Evolutionary conservation across 2,329 filamentous ascomycete species (phyloP).

Genomic region (Cordyceps javanica): DNA sequence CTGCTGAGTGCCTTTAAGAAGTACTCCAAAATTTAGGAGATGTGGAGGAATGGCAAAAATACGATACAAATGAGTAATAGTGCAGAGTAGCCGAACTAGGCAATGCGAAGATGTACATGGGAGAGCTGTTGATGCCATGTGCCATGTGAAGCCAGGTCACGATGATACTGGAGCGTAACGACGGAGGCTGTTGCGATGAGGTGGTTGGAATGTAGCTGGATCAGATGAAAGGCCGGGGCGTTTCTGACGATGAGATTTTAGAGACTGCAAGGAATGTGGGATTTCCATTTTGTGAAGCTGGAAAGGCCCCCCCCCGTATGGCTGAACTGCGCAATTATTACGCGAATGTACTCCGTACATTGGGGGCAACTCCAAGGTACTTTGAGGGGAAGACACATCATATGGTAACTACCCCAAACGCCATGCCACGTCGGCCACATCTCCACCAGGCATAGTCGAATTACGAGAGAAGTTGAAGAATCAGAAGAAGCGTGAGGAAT

Average conservation of each 20-base stretch:
- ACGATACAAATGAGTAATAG: conserved; percentile 1
- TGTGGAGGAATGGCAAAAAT: background rate
- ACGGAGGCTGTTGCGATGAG: background rate
- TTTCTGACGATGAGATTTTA: background rate
- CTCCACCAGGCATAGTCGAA: background rate
- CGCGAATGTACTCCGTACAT: background rate
- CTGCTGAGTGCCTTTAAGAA: conserved; percentile 92
- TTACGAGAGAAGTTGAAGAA: background rate
- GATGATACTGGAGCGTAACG: background rate
- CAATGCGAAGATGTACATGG: background rate
- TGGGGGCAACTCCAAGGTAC: too few species aligned
- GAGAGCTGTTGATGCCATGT: too few species aligned
- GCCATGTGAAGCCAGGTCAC: background rate
- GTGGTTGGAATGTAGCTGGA: conserved; percentile 5
- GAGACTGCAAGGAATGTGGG: background rate
- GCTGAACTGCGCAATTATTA: background rate
- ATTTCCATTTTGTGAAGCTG: background rate
- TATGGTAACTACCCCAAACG: too few species aligned
- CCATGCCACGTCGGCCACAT: background rate
- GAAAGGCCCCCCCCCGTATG: background rate
- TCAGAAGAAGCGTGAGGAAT: background rate
- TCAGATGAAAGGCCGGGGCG: background rate
- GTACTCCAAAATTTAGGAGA: conserved; percentile 45
- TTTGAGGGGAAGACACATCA: too few species aligned
- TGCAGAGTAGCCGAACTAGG: background rate